These are phyloP conservation scores for Alternaria alternata DNA, from an alignment of 2,329 filamentous ascomycete genomes.

Conservation along the genomic window DNA sequence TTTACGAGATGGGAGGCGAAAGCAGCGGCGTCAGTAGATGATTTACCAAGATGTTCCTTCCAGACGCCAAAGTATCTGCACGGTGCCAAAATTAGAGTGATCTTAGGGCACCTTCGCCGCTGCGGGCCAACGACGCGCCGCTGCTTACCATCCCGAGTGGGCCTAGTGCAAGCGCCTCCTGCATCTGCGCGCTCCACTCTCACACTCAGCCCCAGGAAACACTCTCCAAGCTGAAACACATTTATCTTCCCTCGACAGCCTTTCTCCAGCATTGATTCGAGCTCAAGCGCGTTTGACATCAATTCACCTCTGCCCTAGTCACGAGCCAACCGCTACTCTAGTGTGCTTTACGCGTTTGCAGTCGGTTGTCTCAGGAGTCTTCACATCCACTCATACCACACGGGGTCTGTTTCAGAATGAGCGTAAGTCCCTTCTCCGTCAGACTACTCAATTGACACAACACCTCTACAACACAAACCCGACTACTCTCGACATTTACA, in stretches of 20 bases:
- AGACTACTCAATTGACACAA: conserved; percentile 15
- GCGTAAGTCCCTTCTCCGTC: conserved; percentile 42
- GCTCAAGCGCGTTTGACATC: conserved; percentile 14
- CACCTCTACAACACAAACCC: conserved; percentile 14
- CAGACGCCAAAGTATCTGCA: conserved; percentile 12
- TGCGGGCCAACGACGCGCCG: conserved; percentile 17
- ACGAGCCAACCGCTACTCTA: conserved; percentile 10
- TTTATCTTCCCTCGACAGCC: conserved; percentile 22
- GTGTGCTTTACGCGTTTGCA: conserved; percentile 23
- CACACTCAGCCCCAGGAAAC: conserved; percentile 27
- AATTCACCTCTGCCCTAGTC: conserved; percentile 4
- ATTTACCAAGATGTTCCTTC: conserved; percentile 2
- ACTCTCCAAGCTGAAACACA: conserved; percentile 19
- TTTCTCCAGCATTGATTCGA: conserved; percentile 18
- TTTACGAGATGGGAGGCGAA: conserved; percentile 2
- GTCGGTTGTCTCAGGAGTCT: conserved; percentile 47
- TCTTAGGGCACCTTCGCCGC: conserved; percentile 13
- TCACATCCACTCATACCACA: conserved; percentile 43
- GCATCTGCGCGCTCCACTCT: conserved; percentile 12
- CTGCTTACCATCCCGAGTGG: conserved; percentile 13
- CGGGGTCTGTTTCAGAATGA: conserved; percentile 51
- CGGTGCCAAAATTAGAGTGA: conserved; percentile 30
- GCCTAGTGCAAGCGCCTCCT: conserved; percentile 22
- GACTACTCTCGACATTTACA: conserved; percentile 12
- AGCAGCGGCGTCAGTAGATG: background rate